Conservation (phyloP, 2,329 filamentous ascomycete species). For the Calonectria ilicicola region DNA sequence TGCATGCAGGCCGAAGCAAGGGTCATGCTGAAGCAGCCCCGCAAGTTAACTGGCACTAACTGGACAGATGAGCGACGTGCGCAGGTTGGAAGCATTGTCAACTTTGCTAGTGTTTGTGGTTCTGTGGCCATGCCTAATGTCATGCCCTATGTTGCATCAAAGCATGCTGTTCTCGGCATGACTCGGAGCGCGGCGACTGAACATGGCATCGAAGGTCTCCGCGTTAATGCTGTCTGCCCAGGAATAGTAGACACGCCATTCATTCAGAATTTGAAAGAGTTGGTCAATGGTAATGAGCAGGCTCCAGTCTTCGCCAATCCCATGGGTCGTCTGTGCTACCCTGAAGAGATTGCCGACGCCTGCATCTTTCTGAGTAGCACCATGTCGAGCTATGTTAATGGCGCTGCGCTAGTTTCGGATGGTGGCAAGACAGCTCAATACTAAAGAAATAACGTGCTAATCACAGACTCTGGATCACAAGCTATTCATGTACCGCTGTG, state of each 20-base stretch:
- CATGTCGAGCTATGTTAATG: not conserved
- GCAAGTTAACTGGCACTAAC: not conserved
- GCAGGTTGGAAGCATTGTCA: not conserved
- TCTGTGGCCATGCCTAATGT: not conserved
- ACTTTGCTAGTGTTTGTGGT: not conserved
- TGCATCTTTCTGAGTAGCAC: not conserved
- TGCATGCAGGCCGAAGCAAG: not conserved
- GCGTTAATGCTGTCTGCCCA: not conserved
- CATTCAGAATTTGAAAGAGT: not conserved
- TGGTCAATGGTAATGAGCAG: not conserved
- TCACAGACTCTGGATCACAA: no score
- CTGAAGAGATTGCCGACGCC: not conserved
- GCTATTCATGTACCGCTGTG: no score
- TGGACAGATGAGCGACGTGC: not conserved
- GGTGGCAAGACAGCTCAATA: not conserved
- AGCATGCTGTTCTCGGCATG: constrained; percentile 8
- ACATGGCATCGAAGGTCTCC: not conserved
- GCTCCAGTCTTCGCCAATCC: not conserved
- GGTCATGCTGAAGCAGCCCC: not conserved
- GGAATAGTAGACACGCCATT: constrained; percentile 4
- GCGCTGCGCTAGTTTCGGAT: not conserved
- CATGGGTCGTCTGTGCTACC: not conserved
- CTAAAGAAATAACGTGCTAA: not conserved
- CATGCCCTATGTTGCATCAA: constrained; percentile 2
- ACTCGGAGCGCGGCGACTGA: not conserved